phyloP scores from a whole-genome alignment of 2,329 filamentous ascomycete genomes.

The Lachnellula cervina region DNA sequence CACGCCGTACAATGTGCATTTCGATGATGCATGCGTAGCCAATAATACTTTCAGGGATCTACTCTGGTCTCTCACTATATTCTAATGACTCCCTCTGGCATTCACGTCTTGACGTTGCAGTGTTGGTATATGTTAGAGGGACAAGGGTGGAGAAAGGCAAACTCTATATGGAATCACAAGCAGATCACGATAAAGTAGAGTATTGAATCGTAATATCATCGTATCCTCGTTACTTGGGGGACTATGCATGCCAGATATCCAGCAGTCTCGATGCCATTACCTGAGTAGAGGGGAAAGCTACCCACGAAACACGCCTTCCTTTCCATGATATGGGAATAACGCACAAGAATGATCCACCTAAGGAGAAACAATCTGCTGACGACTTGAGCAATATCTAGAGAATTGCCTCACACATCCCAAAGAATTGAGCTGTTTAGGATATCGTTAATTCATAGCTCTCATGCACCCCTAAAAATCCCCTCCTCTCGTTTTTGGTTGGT shows the following conservation, averaged over 20 bases:
- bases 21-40: no score
- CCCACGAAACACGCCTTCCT: conserved; percentile 1
- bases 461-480: not conserved
- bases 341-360: not conserved
- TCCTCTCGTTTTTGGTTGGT: not conserved
- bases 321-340: conserved; percentile 4
- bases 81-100: no score
- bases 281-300: not conserved
- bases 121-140: not conserved
- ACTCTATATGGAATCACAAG: not conserved
- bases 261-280: conserved; percentile 3
- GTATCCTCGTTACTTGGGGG: conserved; percentile 2
- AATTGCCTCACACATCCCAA: not conserved
- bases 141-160: not conserved
- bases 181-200: not conserved
- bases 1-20: no score
- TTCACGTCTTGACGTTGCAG: no score
- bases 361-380: not conserved
- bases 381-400: not conserved
- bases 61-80: no score
- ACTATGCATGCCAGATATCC: conserved; percentile 9
- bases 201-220: not conserved
- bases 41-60: no score
- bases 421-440: not conserved
- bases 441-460: not conserved